phyloP scores from a whole-genome alignment of 1,139 yeast species.

The Zygosaccharomyces pseudobailii region DNA sequence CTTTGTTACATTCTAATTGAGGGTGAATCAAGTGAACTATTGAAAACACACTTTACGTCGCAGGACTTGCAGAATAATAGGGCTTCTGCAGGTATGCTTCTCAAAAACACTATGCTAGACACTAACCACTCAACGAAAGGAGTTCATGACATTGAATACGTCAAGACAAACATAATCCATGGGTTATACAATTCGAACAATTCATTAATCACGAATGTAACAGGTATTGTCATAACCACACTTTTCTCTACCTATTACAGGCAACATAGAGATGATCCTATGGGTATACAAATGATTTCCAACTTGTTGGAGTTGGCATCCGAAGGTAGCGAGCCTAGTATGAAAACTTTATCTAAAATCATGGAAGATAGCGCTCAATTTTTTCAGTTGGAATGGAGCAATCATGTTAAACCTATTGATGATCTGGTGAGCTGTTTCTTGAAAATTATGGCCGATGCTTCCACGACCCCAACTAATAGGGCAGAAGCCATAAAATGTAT shows the following conservation, averaged over 20 bases:
- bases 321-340: conserved; percentile 64
- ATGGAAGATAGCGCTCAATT: conserved; percentile 64
- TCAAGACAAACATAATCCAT: conserved; percentile 57
- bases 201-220: conserved; percentile 69
- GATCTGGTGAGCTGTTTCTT: conserved; percentile 64
- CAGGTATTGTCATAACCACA: conserved; percentile 87
- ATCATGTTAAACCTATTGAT: conserved; percentile 51
- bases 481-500: conserved; percentile 67
- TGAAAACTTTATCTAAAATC: conserved; percentile 76
- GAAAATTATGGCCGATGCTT: conserved; percentile 41
- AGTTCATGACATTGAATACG: conserved; percentile 39
- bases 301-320: conserved; percentile 59
- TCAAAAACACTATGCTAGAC: conserved; percentile 64
- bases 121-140: conserved; percentile 28
- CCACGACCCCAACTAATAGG: conserved; percentile 47
- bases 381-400: conserved; percentile 55
- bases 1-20: conserved; percentile 62
- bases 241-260: conserved; percentile 52
- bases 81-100: conserved; percentile 83
- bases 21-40: conserved; percentile 42
- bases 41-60: conserved; percentile 25
- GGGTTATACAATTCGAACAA: conserved; percentile 59
- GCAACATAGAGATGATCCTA: conserved; percentile 35
- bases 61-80: conserved; percentile 47
- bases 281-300: conserved; percentile 65